These are phyloP conservation scores for Phaeolepiota aurea DNA, from an alignment of 768 basidiomycete species.

Conservation along the genomic window DNA sequence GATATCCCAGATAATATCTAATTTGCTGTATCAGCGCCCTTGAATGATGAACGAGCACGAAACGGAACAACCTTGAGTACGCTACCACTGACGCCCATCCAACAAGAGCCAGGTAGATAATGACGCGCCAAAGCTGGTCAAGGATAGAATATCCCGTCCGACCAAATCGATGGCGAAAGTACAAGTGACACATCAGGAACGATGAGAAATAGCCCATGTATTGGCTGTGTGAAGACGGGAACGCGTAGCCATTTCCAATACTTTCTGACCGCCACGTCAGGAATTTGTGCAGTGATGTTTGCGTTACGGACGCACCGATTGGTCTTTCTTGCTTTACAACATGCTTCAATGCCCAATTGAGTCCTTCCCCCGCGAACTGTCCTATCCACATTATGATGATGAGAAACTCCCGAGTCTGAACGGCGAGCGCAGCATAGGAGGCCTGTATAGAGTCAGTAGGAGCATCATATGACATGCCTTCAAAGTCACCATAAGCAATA, in stretches of 20 bases:
- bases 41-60: not conserved
- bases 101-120: slow-evolving; percentile 41
- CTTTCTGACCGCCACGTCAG: slow-evolving; percentile 26
- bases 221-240: slow-evolving; percentile 85
- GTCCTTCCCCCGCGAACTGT: slow-evolving; percentile 60
- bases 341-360: slow-evolving; percentile 66
- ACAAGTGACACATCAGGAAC: slow-evolving; percentile 68
- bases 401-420: slow-evolving; percentile 72
- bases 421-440: slow-evolving; percentile 67
- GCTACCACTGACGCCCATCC: slow-evolving; percentile 61
- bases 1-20: slow-evolving; percentile 69
- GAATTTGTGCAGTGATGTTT: slow-evolving; percentile 1
- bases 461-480: not conserved
- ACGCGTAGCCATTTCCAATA: slow-evolving; percentile 70
- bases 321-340: slow-evolving; percentile 64
- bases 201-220: slow-evolving; percentile 85
- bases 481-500: slow-evolving; percentile 56
- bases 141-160: slow-evolving; percentile 41
- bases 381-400: slow-evolving; percentile 81
- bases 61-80: slow-evolving; percentile 57
- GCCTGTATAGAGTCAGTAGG: slow-evolving; percentile 39
- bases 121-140: slow-evolving; percentile 40
- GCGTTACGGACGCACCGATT: slow-evolving; percentile 31
- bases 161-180: slow-evolving; percentile 57
- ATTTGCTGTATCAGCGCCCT: not conserved